phyloP scores from a whole-genome alignment of 164 flowering plant genomes.

The Liriodendron chinense region DNA sequence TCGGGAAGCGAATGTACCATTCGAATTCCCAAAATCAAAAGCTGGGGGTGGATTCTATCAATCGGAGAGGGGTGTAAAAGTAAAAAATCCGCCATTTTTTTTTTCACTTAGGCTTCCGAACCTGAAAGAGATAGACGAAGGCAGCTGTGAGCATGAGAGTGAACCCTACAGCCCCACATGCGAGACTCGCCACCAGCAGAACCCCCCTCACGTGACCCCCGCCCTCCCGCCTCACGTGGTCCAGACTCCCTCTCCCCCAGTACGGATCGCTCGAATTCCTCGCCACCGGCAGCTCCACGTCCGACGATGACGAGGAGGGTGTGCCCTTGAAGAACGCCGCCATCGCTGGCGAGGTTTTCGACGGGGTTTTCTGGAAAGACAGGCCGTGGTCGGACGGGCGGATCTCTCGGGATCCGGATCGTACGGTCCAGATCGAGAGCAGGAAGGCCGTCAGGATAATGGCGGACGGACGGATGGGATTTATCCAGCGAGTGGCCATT shows the following conservation, averaged over 20 bases:
- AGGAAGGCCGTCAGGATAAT: background rate
- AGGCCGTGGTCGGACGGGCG: conserved; percentile 11
- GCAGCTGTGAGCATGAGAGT: background rate
- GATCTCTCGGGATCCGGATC: background rate
- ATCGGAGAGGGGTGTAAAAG: background rate
- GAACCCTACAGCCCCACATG: background rate
- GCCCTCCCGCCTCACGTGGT: background rate
- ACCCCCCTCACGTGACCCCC: conserved; percentile 9
- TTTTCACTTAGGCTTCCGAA: background rate
- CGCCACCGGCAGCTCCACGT: conserved; percentile 6
- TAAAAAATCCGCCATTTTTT: background rate
- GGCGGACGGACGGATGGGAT: background rate
- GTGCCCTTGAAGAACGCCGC: conserved; percentile 5
- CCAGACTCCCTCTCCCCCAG: background rate
- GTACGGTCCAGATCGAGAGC: background rate
- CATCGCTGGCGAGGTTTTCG: background rate
- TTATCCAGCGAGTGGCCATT: background rate
- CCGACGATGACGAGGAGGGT: background rate
- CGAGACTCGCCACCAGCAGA: background rate
- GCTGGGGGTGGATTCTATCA: background rate
- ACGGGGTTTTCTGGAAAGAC: background rate
- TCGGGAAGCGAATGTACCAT: too few species aligned
- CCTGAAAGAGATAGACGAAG: conserved; percentile 1
- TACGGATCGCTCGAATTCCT: conserved; percentile 8
- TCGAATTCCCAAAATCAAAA: background rate